Evolutionary conservation across 2,329 filamentous ascomycete species (phyloP), one percentile per base, ranked within the genome.

Genomic region (Fusarium sp.): DNA sequence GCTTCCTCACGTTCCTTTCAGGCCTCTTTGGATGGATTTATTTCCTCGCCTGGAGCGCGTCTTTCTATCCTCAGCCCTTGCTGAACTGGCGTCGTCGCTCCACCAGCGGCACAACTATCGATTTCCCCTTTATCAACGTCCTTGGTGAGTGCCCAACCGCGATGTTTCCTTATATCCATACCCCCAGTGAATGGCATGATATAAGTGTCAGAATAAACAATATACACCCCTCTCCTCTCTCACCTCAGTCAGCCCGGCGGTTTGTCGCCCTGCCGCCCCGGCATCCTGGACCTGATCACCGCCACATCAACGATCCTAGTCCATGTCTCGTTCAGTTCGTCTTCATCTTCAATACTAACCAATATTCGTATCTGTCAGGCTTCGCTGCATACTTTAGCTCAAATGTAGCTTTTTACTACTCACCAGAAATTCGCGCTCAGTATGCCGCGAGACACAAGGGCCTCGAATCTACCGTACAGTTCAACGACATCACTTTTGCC

Each of bases 401-500:
- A 73, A 97, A 93, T 53, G 80, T 86, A 13, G 86, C 90, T 3
- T 93, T 98, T 77, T 90, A 95, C 74, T 97, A 90, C 82, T 97
- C 94, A 22, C 87, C 93, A 4, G 83, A 89, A 18, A 92, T 98
- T 62, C 92, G 93, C 58, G 81, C 84, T 39, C 93, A 98, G 80
- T 99, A 99, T 84, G 94, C 94, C 27, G 87, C 88, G 22, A 91
- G 96, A 67, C 90, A 98, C 81, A 81, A 88, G 49, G 90, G 91
- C 8, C 90, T 93, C 12, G 89, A 92, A 46, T 94, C 95, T 6
- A 96, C 95, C 2, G 95, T 97, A 35, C 90, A 92, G 61, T 89
- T 94, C 82, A 98, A 98, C 83, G 96, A 99, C 83, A 87, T 98
- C 65, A 89, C 91, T 18, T 98, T 98, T 80, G 94, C 95, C 20